A percentile compares a stretch with the other conserved stretches of the same genome.
These are phyloP conservation scores for Alternaria arborescens DNA, from an alignment of 2,329 filamentous ascomycete genomes.

Conservation along the genomic window DNA sequence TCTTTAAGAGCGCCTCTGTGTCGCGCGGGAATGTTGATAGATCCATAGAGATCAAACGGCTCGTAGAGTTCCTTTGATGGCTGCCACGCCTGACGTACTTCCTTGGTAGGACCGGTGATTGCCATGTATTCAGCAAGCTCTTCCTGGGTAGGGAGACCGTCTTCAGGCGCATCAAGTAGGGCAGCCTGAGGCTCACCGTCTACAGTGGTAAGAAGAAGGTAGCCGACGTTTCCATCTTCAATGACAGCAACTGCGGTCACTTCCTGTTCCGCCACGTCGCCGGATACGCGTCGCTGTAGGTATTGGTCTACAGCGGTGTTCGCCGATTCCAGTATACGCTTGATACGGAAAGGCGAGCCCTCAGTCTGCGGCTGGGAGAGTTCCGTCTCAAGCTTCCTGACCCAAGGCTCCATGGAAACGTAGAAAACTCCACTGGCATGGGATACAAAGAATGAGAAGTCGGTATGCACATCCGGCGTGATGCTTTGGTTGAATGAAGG, in stretches of 20 bases:
- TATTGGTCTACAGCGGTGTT: constrained; percentile 60
- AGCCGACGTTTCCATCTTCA: constrained; percentile 65
- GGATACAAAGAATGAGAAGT: constrained; percentile 68
- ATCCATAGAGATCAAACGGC: constrained; percentile 63
- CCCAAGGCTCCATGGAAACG: constrained; percentile 66
- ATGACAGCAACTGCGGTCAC: constrained; percentile 62
- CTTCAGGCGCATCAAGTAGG: constrained; percentile 59
- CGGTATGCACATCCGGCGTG: constrained; percentile 63
- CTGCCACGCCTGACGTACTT: constrained; percentile 73
- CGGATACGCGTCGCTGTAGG: constrained; percentile 48
- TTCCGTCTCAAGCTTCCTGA: constrained; percentile 64
- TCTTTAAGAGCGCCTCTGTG: constrained; percentile 70
- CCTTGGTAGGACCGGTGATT: constrained; percentile 37
- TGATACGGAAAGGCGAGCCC: constrained; percentile 65
- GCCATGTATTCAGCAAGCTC: constrained; percentile 39
- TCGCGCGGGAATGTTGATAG: constrained; percentile 68
- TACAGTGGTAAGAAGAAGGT: constrained; percentile 63
- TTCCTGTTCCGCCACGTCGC: constrained; percentile 32
- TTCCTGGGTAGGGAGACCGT: constrained; percentile 38
- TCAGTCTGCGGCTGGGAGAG: constrained; percentile 60
- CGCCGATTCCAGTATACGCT: constrained; percentile 62
- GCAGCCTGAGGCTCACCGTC: constrained; percentile 61
- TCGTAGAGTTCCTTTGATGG: constrained; percentile 68
- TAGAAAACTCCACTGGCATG: constrained; percentile 62
- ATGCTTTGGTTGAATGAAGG: constrained; percentile 61